These are phyloP conservation scores for Cryptococcus floricola DNA, from an alignment of 1,284 basidiomycete species.

Conservation along the genomic window DNA sequence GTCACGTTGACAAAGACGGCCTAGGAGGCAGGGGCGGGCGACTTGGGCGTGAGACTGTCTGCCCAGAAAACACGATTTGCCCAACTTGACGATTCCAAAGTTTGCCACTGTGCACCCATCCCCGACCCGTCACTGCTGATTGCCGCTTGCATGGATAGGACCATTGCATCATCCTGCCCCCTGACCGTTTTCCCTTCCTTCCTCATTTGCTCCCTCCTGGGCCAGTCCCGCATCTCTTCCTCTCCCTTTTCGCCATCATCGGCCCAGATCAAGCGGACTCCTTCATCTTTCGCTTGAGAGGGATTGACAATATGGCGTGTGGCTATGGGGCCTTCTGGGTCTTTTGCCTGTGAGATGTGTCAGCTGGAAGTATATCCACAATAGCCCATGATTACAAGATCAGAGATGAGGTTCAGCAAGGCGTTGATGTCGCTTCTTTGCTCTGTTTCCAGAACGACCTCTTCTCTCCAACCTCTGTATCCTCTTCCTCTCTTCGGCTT, in stretches of 20 bases:
- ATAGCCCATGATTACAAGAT: slow-evolving; percentile 1
- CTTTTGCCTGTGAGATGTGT: background rate
- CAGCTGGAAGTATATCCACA: background rate
- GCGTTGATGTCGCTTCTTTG: slow-evolving; percentile 10
- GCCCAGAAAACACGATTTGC: too few relatives aligned
- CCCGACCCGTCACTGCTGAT: background rate
- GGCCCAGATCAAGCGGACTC: slow-evolving; percentile 16
- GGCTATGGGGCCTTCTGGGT: slow-evolving; percentile 3
- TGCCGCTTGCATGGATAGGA: background rate
- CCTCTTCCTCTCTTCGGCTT: too few relatives aligned
- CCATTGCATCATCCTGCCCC: background rate
- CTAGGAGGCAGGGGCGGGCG: too few relatives aligned
- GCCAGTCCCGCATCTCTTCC: slow-evolving; percentile 19
- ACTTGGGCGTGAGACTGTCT: too few relatives aligned
- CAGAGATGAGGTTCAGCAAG: slow-evolving; percentile 2
- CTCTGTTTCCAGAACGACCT: slow-evolving; percentile 12
- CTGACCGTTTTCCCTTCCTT: slow-evolving; percentile 9
- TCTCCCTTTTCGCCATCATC: slow-evolving; percentile 1
- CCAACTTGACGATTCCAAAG: too few relatives aligned
- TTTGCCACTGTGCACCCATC: too few relatives aligned
- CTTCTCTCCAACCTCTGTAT: slow-evolving; percentile 9
- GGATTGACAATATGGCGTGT: slow-evolving; percentile 20
- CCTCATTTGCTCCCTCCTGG: slow-evolving; percentile 10
- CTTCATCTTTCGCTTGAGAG: slow-evolving; percentile 13
- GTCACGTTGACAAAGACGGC: too few relatives aligned